Conservation (phyloP, 768 basidiomycete species). For the Phylloporus sp. region DNA sequence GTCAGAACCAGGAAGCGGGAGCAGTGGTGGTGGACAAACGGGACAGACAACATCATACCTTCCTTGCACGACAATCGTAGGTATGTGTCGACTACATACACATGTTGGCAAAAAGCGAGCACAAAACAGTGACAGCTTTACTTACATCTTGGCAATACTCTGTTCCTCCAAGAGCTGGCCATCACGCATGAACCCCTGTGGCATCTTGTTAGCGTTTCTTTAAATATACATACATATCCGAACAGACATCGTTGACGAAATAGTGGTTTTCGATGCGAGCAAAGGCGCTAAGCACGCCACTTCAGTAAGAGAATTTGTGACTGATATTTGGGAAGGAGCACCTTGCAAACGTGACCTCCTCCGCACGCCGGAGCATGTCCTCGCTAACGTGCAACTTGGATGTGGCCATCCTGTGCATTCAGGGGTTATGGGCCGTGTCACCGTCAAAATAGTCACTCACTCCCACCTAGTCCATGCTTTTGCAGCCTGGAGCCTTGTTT, state of each 20-base stretch:
- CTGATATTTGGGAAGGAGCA: conserved; percentile 18
- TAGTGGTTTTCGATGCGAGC: conserved; percentile 89
- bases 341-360: conserved; percentile 70
- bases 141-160: conserved; percentile 84
- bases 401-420: conserved; percentile 65
- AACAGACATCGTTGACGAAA: conserved; percentile 70
- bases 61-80: conserved; percentile 76
- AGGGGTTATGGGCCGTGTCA: neutral
- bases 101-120: conserved; percentile 4
- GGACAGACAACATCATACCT: conserved; percentile 90
- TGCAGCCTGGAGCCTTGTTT: conserved; percentile 61
- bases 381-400: conserved; percentile 69
- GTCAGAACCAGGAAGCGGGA: neutral
- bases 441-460: conserved; percentile 42
- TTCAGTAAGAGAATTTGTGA: conserved; percentile 5
- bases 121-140: neutral
- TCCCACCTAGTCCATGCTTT: conserved; percentile 91
- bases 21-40: conserved; percentile 36
- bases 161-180: conserved; percentile 82
- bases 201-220: conserved; percentile 1
- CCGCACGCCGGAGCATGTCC: conserved; percentile 60
- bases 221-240: neutral
- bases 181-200: conserved; percentile 78
- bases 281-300: conserved; percentile 55
- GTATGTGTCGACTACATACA: conserved; percentile 74